These are phyloP conservation scores for Ogataea zsoltii DNA, from an alignment of 805 yeast genomes.

Conservation along the genomic window DNA sequence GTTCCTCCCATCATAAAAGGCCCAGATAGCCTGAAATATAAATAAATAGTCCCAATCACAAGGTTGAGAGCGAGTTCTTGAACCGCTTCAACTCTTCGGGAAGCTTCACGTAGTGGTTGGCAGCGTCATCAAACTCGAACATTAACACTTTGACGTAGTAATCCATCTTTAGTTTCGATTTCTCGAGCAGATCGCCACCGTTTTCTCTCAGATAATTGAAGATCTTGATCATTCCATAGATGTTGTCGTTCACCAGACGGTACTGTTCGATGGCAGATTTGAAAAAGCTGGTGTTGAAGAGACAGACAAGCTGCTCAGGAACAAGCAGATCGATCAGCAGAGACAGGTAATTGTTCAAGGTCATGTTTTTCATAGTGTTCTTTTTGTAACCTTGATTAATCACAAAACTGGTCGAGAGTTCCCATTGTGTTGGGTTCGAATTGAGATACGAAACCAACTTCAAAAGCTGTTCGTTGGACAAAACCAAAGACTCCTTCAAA, in stretches of 20 bases:
- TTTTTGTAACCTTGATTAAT: constrained; percentile 35
- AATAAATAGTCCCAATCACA: constrained; percentile 2
- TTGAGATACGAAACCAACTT: constrained; percentile 29
- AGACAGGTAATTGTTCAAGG: constrained; percentile 33
- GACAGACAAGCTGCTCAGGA: constrained; percentile 16
- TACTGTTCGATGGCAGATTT: constrained; percentile 35
- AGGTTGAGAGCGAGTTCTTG: constrained; percentile 19
- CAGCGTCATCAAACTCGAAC: constrained; percentile 36
- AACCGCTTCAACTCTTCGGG: constrained; percentile 33
- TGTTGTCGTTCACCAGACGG: constrained; percentile 34
- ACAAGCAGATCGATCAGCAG: constrained; percentile 30
- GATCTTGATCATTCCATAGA: constrained; percentile 36
- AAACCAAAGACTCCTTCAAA: constrained; percentile 27
- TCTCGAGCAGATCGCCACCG: not conserved
- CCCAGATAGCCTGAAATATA: not conserved
- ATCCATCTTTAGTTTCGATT: constrained; percentile 24
- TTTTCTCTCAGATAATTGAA: constrained; percentile 16
- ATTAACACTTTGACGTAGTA: constrained; percentile 33
- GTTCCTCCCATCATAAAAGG: not conserved
- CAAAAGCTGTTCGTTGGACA: constrained; percentile 26
- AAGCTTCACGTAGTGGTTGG: constrained; percentile 35
- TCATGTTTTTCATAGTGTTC: constrained; percentile 6
- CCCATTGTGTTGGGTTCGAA: constrained; percentile 12
- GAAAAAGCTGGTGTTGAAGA: constrained; percentile 30
- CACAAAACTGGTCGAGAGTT: constrained; percentile 28